Evolutionary conservation across 306 rosid species (phyloP).

Genomic region (Crataegus laevigata): DNA sequence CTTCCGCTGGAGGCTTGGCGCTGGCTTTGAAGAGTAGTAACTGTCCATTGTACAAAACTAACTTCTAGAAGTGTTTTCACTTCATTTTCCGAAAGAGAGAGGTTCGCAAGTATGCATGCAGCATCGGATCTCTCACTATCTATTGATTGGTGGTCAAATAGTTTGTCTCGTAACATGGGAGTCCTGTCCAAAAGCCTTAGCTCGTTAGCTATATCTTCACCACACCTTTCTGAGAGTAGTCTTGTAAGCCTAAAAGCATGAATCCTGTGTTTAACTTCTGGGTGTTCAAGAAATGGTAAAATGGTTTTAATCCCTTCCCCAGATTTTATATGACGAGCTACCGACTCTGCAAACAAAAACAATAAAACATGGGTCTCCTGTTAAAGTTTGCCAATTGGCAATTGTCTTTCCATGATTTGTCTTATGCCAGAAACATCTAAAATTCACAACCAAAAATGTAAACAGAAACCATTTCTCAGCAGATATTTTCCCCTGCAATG

Average conservation of each 20-base stretch:
- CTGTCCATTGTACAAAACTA: constrained; percentile 37
- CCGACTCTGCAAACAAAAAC: constrained; percentile 27
- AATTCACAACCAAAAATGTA: not conserved
- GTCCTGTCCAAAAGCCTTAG: constrained; percentile 38
- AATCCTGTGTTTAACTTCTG: constrained; percentile 42
- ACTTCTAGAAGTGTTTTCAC: constrained; percentile 35
- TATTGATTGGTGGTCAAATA: constrained; percentile 32
- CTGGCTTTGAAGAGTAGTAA: constrained; percentile 30
- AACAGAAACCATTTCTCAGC: not conserved
- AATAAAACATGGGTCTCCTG: not conserved
- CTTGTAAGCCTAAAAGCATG: constrained; percentile 43
- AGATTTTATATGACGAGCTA: constrained; percentile 37
- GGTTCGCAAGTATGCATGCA: constrained; percentile 43
- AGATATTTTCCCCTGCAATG: not conserved
- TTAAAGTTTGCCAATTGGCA: not conserved
- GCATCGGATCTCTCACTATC: constrained; percentile 48
- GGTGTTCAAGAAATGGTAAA: constrained; percentile 34
- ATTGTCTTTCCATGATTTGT: not conserved
- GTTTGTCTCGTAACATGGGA: constrained; percentile 32
- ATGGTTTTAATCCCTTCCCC: constrained; percentile 36
- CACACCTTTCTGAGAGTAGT: constrained; percentile 39
- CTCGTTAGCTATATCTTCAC: constrained; percentile 38
- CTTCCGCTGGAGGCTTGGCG: constrained; percentile 22
- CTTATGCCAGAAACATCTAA: not conserved
- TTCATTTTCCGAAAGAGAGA: constrained; percentile 38